phyloP scores from a whole-genome alignment of 2,329 filamentous ascomycete genomes.

The Chaetomium olivaceum region DNA sequence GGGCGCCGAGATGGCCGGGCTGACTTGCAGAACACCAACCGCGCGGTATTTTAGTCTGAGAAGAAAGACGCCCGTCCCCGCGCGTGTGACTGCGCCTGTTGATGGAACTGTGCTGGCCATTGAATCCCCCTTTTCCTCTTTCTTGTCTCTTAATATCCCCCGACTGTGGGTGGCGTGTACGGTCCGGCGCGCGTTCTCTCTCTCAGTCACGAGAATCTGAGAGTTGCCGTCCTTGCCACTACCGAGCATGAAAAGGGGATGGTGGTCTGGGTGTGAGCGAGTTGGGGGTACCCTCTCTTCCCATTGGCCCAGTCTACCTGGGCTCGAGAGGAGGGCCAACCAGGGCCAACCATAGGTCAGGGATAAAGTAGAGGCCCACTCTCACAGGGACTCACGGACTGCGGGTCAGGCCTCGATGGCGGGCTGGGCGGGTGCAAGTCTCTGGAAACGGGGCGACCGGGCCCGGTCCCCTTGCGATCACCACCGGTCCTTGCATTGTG shows the following conservation, averaged over 20 bases:
- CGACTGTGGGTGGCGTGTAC: not conserved
- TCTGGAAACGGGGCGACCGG: conserved; percentile 20
- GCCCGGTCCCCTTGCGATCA: conserved; percentile 20
- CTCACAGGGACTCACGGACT: conserved; percentile 16
- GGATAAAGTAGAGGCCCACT: conserved; percentile 16
- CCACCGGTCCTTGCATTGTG: conserved; percentile 19
- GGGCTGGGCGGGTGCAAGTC: conserved; percentile 14
- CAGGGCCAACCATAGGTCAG: conserved; percentile 22
- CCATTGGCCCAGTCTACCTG: conserved; percentile 22
- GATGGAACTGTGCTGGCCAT: not conserved
- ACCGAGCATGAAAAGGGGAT: not conserved
- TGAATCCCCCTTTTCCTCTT: not conserved
- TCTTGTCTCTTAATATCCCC: not conserved
- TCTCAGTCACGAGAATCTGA: not conserved
- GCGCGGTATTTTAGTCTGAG: conserved; percentile 11
- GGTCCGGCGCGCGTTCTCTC: not conserved
- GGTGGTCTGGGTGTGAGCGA: not conserved
- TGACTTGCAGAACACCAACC: conserved; percentile 17
- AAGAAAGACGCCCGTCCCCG: not conserved
- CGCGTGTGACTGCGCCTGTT: not conserved
- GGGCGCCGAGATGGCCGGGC: not conserved
- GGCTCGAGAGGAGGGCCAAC: conserved; percentile 22
- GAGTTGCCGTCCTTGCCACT: conserved; percentile 16
- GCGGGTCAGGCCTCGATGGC: conserved; percentile 14
- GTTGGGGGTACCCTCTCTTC: not conserved